Evolutionary conservation across 2,329 filamentous ascomycete species (phyloP), one percentile per base, ranked within the genome.

Genomic region (Cladosporium colombiae): DNA sequence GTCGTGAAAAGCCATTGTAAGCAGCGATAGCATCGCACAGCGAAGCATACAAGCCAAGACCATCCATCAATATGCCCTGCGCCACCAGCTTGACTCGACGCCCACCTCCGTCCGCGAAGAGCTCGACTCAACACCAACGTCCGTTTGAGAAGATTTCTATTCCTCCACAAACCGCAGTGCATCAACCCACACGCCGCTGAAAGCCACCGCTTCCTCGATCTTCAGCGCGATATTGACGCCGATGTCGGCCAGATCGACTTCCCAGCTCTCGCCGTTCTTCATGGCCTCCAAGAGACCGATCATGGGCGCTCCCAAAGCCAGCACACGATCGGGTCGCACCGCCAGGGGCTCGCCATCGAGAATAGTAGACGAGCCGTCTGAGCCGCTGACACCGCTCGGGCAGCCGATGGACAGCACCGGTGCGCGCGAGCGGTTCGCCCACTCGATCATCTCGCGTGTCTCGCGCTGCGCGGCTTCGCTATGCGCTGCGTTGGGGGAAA

Each of bases 371-470:
- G 85, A 85, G 73, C 92, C 92, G 46, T 88, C 89, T 0, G 88
- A 88, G 2, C 91, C 92, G 69, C 94, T 92, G 59, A 97, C 88
- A 5, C 95, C 95, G 0, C 91, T 94, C 0, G 95, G 95, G 6
- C 96, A 88, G 75, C 97, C 94, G n/a, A 99, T 87, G 0, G 93
- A 91, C 23, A 99, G 81, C 3, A 95, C 89, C 66, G 89, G 88
- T 0, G 92, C 89, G 69, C 93, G 91, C 75, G 89, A 91, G 69
- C 93, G 89, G 75, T 97, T 98, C 2, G 92, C 90, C 93, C 93
- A 98, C 68, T 93, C 90, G 73, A 97, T 95, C 74, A 97, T 86
- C 74, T 96, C 91, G 74, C 96, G 93, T 0, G 92, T 91, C 0
- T 90, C 90, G 3, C 89, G 88, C 75, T 96, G 92, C 70, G 96